Conservation (phyloP, 2,329 filamentous ascomycete genomes). For the Geosmithia putterillii region DNA sequence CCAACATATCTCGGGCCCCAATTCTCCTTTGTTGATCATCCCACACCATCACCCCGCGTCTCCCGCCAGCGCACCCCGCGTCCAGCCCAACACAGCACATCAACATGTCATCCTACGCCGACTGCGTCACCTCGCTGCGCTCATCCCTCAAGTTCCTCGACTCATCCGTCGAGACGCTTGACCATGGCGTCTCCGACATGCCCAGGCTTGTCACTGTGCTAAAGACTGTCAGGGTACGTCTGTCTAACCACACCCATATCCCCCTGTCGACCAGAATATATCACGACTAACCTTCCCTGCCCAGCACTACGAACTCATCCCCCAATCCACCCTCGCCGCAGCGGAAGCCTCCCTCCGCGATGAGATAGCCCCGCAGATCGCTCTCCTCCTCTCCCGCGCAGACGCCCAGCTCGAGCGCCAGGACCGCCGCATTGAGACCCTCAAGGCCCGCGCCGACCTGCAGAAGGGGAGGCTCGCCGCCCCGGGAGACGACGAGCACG, state of each 20-base stretch:
- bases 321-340: constrained; percentile 67
- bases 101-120: constrained; percentile 29
- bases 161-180: constrained; percentile 45
- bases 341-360: constrained; percentile 77
- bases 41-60: neutral
- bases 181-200: constrained; percentile 43
- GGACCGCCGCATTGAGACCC: constrained; percentile 67
- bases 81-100: constrained; percentile 5
- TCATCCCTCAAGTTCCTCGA: constrained; percentile 49
- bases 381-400: constrained; percentile 67
- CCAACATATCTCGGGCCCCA: too few species aligned
- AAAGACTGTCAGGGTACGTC: constrained; percentile 42
- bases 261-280: neutral
- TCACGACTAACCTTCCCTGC: neutral
- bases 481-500: constrained; percentile 4
- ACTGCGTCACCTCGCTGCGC: constrained; percentile 48
- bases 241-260: neutral
- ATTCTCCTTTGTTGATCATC: neutral
- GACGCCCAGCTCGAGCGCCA: constrained; percentile 73
- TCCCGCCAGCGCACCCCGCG: too few species aligned
- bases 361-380: constrained; percentile 81
- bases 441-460: constrained; percentile 72
- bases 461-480: constrained; percentile 56
- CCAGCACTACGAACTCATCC: constrained; percentile 86
- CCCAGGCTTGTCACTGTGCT: constrained; percentile 42